Conservation (phyloP, 495 filamentous ascomycete species). For the Collariella sp. region DNA sequence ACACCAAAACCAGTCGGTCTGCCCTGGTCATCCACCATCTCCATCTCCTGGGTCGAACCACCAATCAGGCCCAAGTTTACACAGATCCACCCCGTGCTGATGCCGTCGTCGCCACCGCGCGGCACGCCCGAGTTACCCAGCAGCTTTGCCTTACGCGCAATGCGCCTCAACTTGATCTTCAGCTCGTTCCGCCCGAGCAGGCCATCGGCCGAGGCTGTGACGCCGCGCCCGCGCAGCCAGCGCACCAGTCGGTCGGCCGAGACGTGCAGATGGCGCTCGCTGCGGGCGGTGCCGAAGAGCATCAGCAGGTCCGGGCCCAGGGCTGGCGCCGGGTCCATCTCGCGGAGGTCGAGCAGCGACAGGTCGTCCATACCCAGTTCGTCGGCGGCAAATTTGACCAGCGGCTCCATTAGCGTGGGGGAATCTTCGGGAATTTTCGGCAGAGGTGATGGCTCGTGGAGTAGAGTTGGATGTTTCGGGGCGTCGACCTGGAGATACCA, state of each 20-base stretch:
- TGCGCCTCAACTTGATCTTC: conserved; percentile 74
- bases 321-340: conserved; percentile 75
- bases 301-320: conserved; percentile 83
- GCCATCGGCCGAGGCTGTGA: conserved; percentile 74
- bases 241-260: conserved; percentile 82
- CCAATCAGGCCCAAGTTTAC: conserved; percentile 74
- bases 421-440: conserved; percentile 67
- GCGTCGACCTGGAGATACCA: conserved; percentile 83
- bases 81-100: conserved; percentile 90
- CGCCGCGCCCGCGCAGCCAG: conserved; percentile 68
- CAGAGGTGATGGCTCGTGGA: conserved; percentile 55
- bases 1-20: conserved; percentile 70
- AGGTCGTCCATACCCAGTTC: conserved; percentile 78
- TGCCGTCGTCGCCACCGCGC: conserved; percentile 62
- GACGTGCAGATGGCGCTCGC: conserved; percentile 86
- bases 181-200: conserved; percentile 83
- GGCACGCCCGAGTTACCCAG: conserved; percentile 45
- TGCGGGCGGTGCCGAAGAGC: conserved; percentile 87
- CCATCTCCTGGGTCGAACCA: conserved; percentile 34
- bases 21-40: conserved; percentile 35
- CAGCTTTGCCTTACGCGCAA: conserved; percentile 68
- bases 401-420: conserved; percentile 59
- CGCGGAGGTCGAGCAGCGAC: conserved; percentile 68
- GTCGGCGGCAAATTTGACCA: conserved; percentile 71
- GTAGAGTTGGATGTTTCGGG: conserved; percentile 40